These are phyloP conservation scores for Sarocladium oryzae DNA, from an alignment of 2,329 filamentous ascomycete species.

Conservation along the genomic window DNA sequence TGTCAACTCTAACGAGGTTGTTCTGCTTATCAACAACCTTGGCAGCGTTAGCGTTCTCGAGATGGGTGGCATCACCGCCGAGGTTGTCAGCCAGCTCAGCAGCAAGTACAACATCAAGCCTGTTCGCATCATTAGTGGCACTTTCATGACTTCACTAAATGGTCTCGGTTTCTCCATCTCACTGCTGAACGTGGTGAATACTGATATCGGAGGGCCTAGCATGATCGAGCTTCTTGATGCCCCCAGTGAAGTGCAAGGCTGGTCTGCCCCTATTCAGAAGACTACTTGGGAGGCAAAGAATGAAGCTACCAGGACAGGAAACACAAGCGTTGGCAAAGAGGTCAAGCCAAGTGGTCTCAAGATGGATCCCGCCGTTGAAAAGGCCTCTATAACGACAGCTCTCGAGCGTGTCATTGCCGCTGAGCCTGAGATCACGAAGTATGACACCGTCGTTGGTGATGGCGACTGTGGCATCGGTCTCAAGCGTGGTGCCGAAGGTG, in stretches of 20 bases:
- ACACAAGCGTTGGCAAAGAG: slow-evolving; percentile 23
- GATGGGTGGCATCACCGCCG: slow-evolving; percentile 62
- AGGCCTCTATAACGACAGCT: slow-evolving; percentile 46
- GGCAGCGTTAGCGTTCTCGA: slow-evolving; percentile 68
- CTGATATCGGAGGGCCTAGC: slow-evolving; percentile 50
- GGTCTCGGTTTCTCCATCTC: slow-evolving; percentile 70
- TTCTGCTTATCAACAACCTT: slow-evolving; percentile 69
- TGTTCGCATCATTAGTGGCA: slow-evolving; percentile 59
- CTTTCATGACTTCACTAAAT: slow-evolving; percentile 75
- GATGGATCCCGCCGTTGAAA: slow-evolving; percentile 45
- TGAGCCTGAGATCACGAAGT: slow-evolving; percentile 66
- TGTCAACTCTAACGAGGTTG: slow-evolving; percentile 56
- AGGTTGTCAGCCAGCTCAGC: slow-evolving; percentile 59
- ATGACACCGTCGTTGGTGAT: slow-evolving; percentile 80
- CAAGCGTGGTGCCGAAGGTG: slow-evolving; percentile 76
- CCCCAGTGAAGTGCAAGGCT: slow-evolving; percentile 63
- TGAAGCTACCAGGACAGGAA: slow-evolving; percentile 37
- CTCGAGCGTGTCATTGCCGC: slow-evolving; percentile 57
- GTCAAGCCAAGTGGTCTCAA: slow-evolving; percentile 40
- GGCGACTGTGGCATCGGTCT: slow-evolving; percentile 85
- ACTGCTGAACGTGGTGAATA: slow-evolving; percentile 56
- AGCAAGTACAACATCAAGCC: slow-evolving; percentile 53
- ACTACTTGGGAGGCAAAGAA: slow-evolving; percentile 57
- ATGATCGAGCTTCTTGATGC: slow-evolving; percentile 67
- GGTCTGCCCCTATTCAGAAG: slow-evolving; percentile 57